Percentiles rank a stretch among this genome's conserved stretches.
phyloP scores from a whole-genome alignment of 208 protist genomes.

The Porcisia deanei region DNA sequence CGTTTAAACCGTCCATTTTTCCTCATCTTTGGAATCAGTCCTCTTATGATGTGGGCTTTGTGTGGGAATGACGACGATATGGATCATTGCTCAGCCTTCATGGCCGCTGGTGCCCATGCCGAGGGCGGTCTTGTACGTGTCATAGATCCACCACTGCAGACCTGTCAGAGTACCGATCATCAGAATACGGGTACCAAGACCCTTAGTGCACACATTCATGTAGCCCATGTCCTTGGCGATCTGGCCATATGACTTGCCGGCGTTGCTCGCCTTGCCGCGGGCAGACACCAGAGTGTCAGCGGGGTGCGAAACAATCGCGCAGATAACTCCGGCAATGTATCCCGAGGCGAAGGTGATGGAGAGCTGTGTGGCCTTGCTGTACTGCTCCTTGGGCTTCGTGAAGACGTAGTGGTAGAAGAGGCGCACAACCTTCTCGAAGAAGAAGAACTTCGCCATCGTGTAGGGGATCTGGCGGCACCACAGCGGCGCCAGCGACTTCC shows the following conservation, averaged over 20 bases:
- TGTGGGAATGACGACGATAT: no score
- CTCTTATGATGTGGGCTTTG: no score
- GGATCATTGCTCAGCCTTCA: conserved; percentile 37
- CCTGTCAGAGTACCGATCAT: conserved; percentile 98
- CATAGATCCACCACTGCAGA: conserved; percentile 96
- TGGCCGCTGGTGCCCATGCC: conserved; percentile 63
- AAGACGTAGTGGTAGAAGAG: conserved; percentile 91
- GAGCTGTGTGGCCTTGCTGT: conserved; percentile 89
- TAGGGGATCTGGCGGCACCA: conserved; percentile 96
- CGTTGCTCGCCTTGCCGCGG: conserved; percentile 88
- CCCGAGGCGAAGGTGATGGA: conserved; percentile 93
- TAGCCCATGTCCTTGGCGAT: conserved; percentile 89
- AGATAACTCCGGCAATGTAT: conserved; percentile 95
- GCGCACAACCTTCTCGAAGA: conserved; percentile 89
- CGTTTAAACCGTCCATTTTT: no score
- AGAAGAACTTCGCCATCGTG: conserved; percentile 96
- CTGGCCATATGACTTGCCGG: conserved; percentile 72
- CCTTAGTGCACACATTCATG: conserved; percentile 83
- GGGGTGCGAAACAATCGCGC: conserved; percentile 96
- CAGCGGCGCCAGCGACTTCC: conserved; percentile 88
- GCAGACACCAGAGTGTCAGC: conserved; percentile 95
- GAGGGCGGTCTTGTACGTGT: conserved; percentile 64
- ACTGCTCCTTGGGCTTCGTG: conserved; percentile 80
- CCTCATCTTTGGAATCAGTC: no score
- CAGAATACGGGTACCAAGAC: conserved; percentile 94